A percentile compares a stretch with the other conserved stretches of the same genome.
These are phyloP conservation scores for Xylaria sp. DNA, from an alignment of 495 filamentous ascomycete species.

Conservation along the genomic window DNA sequence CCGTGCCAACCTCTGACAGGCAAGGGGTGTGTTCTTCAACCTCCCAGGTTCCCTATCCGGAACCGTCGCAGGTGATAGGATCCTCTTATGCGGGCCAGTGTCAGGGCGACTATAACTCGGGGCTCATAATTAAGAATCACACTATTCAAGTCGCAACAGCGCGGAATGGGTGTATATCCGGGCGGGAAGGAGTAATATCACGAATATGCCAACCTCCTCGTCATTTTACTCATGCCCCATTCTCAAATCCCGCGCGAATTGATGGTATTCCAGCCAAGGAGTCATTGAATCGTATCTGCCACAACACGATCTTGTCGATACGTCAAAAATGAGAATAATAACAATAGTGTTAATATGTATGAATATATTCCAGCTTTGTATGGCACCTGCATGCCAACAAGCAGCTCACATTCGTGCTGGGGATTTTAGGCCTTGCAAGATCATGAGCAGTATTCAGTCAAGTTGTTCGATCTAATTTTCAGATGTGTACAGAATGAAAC, in stretches of 20 bases:
- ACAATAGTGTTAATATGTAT: background rate
- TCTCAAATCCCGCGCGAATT: background rate
- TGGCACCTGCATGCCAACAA: background rate
- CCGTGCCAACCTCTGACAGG: slow-evolving; percentile 4
- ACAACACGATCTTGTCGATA: background rate
- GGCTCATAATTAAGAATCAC: background rate
- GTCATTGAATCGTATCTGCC: background rate
- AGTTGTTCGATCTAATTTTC: background rate
- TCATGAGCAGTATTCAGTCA: background rate
- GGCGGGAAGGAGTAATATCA: background rate
- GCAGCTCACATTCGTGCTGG: background rate
- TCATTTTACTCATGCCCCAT: background rate
- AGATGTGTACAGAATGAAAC: background rate
- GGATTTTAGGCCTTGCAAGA: background rate
- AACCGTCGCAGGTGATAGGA: slow-evolving; percentile 21
- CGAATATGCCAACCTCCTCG: background rate
- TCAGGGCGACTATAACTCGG: background rate
- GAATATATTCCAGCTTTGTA: background rate
- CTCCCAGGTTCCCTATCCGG: background rate
- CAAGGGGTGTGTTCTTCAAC: slow-evolving; percentile 14
- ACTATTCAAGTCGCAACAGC: slow-evolving; percentile 9
- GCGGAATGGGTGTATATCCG: slow-evolving; percentile 19
- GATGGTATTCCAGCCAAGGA: background rate
- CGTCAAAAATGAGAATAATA: background rate
- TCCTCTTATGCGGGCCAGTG: slow-evolving; percentile 10